These are phyloP conservation scores for Ramularia collo-cygni DNA, from an alignment of 2,329 filamentous ascomycete genomes.

Conservation along the genomic window DNA sequence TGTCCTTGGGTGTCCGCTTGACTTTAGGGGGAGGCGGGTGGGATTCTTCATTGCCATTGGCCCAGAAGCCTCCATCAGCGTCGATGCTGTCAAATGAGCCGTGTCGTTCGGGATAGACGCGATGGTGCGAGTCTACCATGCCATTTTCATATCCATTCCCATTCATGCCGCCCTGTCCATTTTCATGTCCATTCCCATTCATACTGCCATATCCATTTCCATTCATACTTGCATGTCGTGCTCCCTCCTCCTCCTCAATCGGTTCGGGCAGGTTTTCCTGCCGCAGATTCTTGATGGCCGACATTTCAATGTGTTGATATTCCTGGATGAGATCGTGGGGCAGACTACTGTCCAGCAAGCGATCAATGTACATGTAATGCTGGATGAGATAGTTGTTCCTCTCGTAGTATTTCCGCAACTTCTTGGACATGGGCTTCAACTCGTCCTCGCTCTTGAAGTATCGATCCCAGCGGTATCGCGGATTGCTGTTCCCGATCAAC, in stretches of 20 bases:
- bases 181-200: neutral
- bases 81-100: constrained; percentile 19
- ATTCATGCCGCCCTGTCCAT: too few relatives aligned
- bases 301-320: constrained; percentile 55
- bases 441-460: constrained; percentile 81
- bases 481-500: constrained; percentile 82
- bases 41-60: constrained; percentile 14
- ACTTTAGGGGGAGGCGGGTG: constrained; percentile 40
- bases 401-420: constrained; percentile 80
- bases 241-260: constrained; percentile 66
- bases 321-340: constrained; percentile 88
- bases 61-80: constrained; percentile 16
- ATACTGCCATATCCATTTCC: too few relatives aligned
- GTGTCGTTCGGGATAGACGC: constrained; percentile 18
- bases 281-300: constrained; percentile 9
- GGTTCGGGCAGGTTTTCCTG: constrained; percentile 58
- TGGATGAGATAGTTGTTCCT: constrained; percentile 82
- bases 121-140: constrained; percentile 12
- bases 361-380: constrained; percentile 90
- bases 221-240: too few relatives aligned
- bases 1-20: constrained; percentile 75
- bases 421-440: constrained; percentile 63
- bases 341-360: constrained; percentile 82
- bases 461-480: constrained; percentile 73
- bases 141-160: constrained; percentile 1